Conservation (phyloP, 352 stramenopile species). For the Phytophthora pini region DNA sequence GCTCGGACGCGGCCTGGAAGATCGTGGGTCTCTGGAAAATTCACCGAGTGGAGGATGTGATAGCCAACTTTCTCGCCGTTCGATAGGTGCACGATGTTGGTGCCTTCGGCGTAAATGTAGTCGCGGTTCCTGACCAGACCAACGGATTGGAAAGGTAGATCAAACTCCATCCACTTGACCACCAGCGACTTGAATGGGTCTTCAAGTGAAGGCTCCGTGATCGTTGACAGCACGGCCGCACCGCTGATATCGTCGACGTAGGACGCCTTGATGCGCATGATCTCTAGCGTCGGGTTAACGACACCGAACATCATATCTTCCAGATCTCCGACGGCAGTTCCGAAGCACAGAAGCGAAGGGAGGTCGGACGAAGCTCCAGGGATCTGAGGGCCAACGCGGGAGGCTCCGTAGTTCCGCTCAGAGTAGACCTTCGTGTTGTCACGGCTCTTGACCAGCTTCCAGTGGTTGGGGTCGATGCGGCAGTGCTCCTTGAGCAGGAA, state of each 20-base stretch:
- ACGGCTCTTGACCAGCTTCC: conserved; percentile 46
- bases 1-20: conserved; percentile 44
- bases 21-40: conserved; percentile 44
- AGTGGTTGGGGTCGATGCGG: conserved; percentile 28
- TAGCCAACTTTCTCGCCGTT: conserved; percentile 48
- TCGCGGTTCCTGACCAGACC: conserved; percentile 46
- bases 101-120: conserved; percentile 60
- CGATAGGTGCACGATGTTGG: conserved; percentile 35
- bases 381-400: conserved; percentile 22
- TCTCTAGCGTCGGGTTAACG: conserved; percentile 34
- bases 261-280: conserved; percentile 42
- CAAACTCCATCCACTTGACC: conserved; percentile 47
- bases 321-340: conserved; percentile 38
- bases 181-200: conserved; percentile 35
- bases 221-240: conserved; percentile 33
- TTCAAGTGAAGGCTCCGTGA: conserved; percentile 29
- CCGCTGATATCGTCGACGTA: conserved; percentile 37
- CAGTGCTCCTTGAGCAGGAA: conserved; percentile 40
- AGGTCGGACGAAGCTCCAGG: conserved; percentile 24
- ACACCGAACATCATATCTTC: conserved; percentile 52
- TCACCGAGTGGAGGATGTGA: conserved; percentile 49
- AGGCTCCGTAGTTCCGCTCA: conserved; percentile 8
- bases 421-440: conserved; percentile 34
- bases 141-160: conserved; percentile 30
- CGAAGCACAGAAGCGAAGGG: conserved; percentile 42